These are phyloP conservation scores for Quercus dentata DNA, from an alignment of 306 rosid genomes.

Conservation along the genomic window DNA sequence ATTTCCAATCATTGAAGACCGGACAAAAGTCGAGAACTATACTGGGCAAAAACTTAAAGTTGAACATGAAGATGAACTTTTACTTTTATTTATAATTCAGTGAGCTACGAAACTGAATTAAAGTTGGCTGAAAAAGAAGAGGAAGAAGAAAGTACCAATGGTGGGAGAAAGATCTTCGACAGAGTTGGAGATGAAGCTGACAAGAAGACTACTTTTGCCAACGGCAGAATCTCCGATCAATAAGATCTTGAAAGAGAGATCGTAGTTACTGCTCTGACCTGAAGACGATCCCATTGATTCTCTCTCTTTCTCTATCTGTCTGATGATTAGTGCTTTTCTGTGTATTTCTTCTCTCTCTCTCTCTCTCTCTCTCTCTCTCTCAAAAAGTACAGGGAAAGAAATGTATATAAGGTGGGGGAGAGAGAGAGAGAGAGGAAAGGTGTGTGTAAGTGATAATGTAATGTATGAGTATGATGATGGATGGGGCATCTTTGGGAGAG, in stretches of 20 bases:
- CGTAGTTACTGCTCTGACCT: constrained; percentile 70
- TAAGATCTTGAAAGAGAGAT: constrained; percentile 94
- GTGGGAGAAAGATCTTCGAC: constrained; percentile 69
- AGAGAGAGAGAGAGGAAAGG: constrained; percentile 4
- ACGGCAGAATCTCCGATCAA: constrained; percentile 95
- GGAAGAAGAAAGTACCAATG: constrained; percentile 50
- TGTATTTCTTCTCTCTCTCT: not conserved
- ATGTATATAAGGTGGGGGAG: constrained; percentile 13
- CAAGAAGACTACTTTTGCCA: constrained; percentile 90
- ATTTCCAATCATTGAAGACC: not conserved
- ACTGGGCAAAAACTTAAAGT: not conserved
- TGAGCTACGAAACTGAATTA: not conserved
- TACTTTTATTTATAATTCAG: no score
- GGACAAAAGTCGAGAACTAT: not conserved
- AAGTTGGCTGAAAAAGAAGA: constrained; percentile 3
- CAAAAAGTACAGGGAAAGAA: constrained; percentile 30
- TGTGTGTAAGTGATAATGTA: not conserved
- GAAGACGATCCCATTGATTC: constrained; percentile 75
- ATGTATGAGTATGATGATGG: constrained; percentile 4
- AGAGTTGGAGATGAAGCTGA: constrained; percentile 77
- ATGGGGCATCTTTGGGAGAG: constrained; percentile 21
- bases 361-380: no score
- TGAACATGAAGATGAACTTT: not conserved
- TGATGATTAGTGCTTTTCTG: constrained; percentile 33
- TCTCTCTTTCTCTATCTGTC: not conserved